Evolutionary conservation across 345 rosid species (phyloP).

Genomic region (Linum tenue): DNA sequence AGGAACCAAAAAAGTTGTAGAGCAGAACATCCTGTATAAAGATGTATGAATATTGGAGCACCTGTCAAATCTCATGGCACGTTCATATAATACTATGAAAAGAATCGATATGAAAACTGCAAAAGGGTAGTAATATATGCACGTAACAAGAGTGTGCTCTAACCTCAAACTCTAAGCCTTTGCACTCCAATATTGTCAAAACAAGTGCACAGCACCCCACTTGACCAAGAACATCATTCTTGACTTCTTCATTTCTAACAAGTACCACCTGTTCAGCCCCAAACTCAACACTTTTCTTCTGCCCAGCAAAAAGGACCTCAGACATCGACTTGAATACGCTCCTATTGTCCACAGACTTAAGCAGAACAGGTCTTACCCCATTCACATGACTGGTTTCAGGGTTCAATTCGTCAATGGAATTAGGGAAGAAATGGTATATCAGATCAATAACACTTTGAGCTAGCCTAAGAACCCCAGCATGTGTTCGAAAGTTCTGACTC

Average conservation of each 20-base stretch:
- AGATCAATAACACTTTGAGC: slow-evolving; percentile 46
- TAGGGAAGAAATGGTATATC: slow-evolving; percentile 35
- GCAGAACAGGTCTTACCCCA: slow-evolving; percentile 44
- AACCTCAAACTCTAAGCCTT: slow-evolving; percentile 51
- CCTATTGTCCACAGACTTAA: slow-evolving; percentile 22
- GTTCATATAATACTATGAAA: not conserved
- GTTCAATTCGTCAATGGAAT: slow-evolving; percentile 24
- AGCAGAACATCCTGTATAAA: slow-evolving; percentile 38
- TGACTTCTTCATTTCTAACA: slow-evolving; percentile 32
- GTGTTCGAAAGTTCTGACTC: slow-evolving; percentile 51
- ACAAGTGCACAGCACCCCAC: slow-evolving; percentile 44
- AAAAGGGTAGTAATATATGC: not conserved
- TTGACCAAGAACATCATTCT: slow-evolving; percentile 18
- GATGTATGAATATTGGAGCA: not conserved
- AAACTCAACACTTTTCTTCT: slow-evolving; percentile 14
- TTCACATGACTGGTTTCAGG: slow-evolving; percentile 31
- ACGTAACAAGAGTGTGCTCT: not conserved
- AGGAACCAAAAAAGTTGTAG: slow-evolving; percentile 43
- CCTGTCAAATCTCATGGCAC: not conserved
- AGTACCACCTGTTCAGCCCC: slow-evolving; percentile 48
- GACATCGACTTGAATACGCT: slow-evolving; percentile 30
- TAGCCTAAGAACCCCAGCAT: slow-evolving; percentile 37
- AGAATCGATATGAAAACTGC: not conserved
- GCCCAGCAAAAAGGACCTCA: slow-evolving; percentile 16
- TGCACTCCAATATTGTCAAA: slow-evolving; percentile 38